These are phyloP conservation scores for Solanum paucissectum DNA, from an alignment of 257 asterid species.

Conservation along the genomic window DNA sequence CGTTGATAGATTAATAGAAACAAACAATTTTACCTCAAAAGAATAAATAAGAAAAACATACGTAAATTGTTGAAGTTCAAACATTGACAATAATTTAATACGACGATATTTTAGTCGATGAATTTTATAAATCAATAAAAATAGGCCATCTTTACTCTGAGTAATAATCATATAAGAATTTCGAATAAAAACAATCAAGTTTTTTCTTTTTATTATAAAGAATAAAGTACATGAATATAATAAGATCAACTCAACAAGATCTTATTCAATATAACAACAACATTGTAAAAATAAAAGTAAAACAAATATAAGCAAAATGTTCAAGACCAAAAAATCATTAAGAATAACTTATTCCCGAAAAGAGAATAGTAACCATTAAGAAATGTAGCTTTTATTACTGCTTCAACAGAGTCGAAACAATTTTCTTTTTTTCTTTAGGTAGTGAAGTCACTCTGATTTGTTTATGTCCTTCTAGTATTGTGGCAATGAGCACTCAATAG, in stretches of 20 bases:
- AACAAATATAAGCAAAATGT: background rate
- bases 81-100: background rate
- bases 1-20: background rate
- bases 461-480: slow-evolving; percentile 8
- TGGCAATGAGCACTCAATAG: slow-evolving; percentile 42
- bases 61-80: background rate
- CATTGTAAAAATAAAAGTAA: background rate
- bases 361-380: background rate
- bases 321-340: background rate
- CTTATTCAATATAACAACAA: background rate
- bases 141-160: background rate
- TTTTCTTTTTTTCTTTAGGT: background rate
- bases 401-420: background rate
- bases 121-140: no score
- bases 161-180: background rate
- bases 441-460: background rate
- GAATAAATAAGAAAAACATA: no score
- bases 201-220: no score
- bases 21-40: background rate
- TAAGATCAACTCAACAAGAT: background rate
- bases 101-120: no score
- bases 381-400: no score
- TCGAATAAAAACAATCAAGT: background rate
- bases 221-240: background rate
- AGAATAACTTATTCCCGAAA: background rate